These are phyloP conservation scores for Pythium brachiatum DNA, from an alignment of 352 stramenopile species.

Conservation along the genomic window DNA sequence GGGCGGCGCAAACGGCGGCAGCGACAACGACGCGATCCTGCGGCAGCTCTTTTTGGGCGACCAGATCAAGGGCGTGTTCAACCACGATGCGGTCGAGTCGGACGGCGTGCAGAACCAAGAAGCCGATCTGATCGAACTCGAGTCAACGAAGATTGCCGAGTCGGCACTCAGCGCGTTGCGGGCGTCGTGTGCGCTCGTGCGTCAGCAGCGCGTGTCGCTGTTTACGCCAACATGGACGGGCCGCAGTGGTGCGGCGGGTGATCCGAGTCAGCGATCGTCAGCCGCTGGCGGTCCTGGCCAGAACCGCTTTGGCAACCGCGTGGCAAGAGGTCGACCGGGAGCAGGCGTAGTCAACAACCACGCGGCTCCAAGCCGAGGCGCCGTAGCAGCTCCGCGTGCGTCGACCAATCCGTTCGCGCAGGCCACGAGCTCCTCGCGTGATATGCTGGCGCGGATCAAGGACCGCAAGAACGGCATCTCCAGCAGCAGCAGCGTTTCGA, in stretches of 20 bases:
- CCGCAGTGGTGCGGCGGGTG: conserved; percentile 60
- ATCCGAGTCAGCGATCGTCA: conserved; percentile 44
- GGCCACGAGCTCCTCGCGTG: conserved; percentile 42
- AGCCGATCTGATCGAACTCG: conserved; percentile 89
- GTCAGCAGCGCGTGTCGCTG: conserved; percentile 54
- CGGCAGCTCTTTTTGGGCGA: conserved; percentile 90
- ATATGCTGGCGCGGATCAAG: conserved; percentile 73
- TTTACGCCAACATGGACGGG: conserved; percentile 83
- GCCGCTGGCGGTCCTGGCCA: background rate
- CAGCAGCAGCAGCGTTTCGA: background rate
- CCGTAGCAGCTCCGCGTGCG: conserved; percentile 4
- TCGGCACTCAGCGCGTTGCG: conserved; percentile 80
- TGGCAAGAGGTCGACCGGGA: conserved; percentile 28
- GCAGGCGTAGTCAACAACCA: conserved; percentile 9
- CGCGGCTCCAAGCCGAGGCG: background rate
- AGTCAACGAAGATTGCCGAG: conserved; percentile 88
- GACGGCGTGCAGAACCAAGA: conserved; percentile 88
- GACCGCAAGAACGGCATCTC: conserved; percentile 40
- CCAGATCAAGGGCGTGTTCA: conserved; percentile 93
- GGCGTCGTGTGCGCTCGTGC: conserved; percentile 72
- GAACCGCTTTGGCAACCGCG: conserved; percentile 42
- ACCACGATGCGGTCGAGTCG: conserved; percentile 92
- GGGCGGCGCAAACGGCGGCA: conserved; percentile 16
- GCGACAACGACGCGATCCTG: conserved; percentile 87
- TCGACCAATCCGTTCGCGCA: conserved; percentile 34